phyloP scores from a whole-genome alignment of 2,329 filamentous ascomycete species.

The Colletotrichum karsti region DNA sequence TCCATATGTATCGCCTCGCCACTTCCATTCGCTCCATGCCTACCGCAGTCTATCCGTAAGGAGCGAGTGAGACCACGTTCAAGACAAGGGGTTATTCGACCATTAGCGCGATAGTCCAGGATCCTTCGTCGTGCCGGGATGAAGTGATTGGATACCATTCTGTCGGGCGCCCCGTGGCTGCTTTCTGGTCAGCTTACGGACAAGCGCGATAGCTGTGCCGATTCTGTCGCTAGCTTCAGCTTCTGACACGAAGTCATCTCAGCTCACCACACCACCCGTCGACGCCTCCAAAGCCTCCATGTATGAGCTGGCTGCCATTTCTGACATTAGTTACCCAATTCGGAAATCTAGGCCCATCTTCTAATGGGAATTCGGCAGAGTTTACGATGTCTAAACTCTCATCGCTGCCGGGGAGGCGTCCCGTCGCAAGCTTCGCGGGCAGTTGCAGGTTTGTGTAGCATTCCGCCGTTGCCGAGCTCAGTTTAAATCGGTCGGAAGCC shows the following conservation, averaged over 20 bases:
- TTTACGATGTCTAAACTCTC: background rate
- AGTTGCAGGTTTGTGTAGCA: background rate
- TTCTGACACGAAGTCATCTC: background rate
- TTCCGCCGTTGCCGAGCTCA: background rate
- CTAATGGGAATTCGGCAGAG: conserved; percentile 24
- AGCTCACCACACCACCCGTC: background rate
- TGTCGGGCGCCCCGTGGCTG: background rate
- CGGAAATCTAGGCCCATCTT: conserved; percentile 16
- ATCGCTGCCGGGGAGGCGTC: background rate
- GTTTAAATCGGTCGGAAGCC: background rate
- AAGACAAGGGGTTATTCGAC: background rate
- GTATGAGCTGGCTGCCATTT: background rate
- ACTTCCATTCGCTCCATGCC: background rate
- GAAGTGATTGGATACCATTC: background rate
- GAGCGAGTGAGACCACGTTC: background rate
- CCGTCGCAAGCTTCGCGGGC: background rate
- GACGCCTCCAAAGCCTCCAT: background rate
- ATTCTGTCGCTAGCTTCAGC: background rate
- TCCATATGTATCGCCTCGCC: background rate
- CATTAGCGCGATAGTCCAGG: background rate
- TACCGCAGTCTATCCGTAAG: too few relatives aligned
- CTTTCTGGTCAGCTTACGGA: background rate
- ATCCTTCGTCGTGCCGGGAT: background rate
- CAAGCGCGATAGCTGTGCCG: background rate
- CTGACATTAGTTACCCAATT: conserved; percentile 1